Conservation (phyloP, 2,329 filamentous ascomycete genomes). For the Xylaria polymorpha region DNA sequence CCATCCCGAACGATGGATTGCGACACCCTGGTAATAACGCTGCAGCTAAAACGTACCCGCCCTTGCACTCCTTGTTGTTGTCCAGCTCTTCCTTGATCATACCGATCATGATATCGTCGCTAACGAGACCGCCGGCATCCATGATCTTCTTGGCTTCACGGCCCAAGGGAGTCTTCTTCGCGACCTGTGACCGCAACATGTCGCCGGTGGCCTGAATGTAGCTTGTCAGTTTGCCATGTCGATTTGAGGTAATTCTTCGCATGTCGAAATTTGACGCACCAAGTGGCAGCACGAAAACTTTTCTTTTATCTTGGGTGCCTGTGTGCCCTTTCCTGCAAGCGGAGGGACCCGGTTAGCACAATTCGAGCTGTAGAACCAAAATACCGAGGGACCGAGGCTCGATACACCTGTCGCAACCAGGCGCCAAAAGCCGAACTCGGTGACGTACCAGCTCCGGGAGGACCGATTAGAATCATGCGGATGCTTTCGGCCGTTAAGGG, state of each 20-base stretch:
- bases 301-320: conserved; percentile 98
- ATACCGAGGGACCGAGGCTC: conserved; percentile 8
- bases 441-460: conserved; percentile 90
- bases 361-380: background rate
- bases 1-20: background rate
- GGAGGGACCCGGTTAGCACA: conserved; percentile 38
- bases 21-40: conserved; percentile 7
- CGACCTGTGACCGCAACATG: conserved; percentile 98
- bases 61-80: conserved; percentile 93
- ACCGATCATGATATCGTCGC: conserved; percentile 98
- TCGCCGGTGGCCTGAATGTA: conserved; percentile 86
- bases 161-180: conserved; percentile 94
- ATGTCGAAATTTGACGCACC: conserved; percentile 65
- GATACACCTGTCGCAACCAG: conserved; percentile 2
- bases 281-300: conserved; percentile 97
- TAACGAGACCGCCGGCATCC: conserved; percentile 97
- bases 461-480: conserved; percentile 97
- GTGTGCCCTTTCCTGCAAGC: conserved; percentile 90
- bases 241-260: conserved; percentile 38
- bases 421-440: conserved; percentile 28
- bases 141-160: conserved; percentile 99
- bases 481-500: conserved; percentile 72
- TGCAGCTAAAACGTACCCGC: conserved; percentile 74
- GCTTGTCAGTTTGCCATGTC: conserved; percentile 15
- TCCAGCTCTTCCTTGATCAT: conserved; percentile 99